Evolutionary conservation across 2,329 filamentous ascomycete species (phyloP).

Genomic region (Beauveria varroae): DNA sequence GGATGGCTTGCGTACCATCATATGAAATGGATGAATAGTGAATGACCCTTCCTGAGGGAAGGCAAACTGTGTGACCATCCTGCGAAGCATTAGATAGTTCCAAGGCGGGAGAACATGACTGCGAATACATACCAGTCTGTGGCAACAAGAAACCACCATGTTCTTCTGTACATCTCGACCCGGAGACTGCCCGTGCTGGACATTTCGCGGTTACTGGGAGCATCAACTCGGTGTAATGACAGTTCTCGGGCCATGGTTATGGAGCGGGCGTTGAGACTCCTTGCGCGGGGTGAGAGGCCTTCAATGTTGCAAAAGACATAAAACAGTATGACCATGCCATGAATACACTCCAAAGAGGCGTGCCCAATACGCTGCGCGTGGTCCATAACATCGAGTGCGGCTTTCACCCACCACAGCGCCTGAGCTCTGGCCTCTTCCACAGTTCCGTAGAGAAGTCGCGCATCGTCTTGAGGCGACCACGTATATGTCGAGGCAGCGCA

Average conservation of each 20-base stretch:
- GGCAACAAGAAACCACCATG: conserved; percentile 37
- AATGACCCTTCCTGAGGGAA: conserved; percentile 29
- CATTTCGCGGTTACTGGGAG: conserved; percentile 18
- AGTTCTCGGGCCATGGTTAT: conserved; percentile 27
- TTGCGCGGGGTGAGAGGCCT: conserved; percentile 26
- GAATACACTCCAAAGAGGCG: conserved; percentile 26
- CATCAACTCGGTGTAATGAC: conserved; percentile 32
- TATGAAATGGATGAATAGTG: conserved; percentile 29
- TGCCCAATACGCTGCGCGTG: conserved; percentile 22
- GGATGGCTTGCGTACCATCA: conserved; percentile 30
- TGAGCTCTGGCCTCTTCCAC: conserved; percentile 22
- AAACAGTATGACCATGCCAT: conserved; percentile 30
- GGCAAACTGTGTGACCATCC: conserved; percentile 29
- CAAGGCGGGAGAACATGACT: not conserved
- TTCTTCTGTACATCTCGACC: conserved; percentile 31
- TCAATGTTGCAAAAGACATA: conserved; percentile 32
- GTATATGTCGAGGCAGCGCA: conserved; percentile 24
- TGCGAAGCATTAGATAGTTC: conserved; percentile 13
- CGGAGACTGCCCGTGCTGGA: conserved; percentile 20
- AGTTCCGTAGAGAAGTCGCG: conserved; percentile 20
- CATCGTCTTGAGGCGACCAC: conserved; percentile 23
- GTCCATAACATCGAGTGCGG: conserved; percentile 28
- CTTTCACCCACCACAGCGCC: conserved; percentile 25
- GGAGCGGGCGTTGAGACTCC: conserved; percentile 22
- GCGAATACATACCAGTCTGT: conserved; percentile 31